Evolutionary conservation across 306 rosid species (phyloP).

Genomic region (Glycine soja): DNA sequence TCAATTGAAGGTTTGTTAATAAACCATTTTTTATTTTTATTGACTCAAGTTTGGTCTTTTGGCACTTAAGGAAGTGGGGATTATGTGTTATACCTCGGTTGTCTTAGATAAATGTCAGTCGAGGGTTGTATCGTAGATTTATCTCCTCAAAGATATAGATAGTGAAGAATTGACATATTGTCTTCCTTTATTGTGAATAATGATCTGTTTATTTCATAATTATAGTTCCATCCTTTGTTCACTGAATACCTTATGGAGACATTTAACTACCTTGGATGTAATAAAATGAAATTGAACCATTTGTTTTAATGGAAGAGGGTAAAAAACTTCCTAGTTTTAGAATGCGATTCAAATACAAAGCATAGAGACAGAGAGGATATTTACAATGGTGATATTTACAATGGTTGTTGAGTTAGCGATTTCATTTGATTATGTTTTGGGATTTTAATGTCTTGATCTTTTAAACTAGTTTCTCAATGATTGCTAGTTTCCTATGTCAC

Average conservation of each 20-base stretch:
- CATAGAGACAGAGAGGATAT: not conserved
- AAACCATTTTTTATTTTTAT: too few relatives aligned
- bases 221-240: not conserved
- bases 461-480: slow-evolving; percentile 10
- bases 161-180: not conserved
- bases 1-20: too few relatives aligned
- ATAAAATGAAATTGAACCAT: slow-evolving; percentile 18
- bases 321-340: slow-evolving; percentile 19
- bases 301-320: not conserved
- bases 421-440: slow-evolving; percentile 20
- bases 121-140: too few relatives aligned
- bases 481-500: slow-evolving; percentile 26
- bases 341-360: not conserved
- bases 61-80: too few relatives aligned
- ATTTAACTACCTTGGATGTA: slow-evolving; percentile 24
- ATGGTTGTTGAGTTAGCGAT: slow-evolving; percentile 45
- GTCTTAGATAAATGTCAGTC: too few relatives aligned
- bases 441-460: slow-evolving; percentile 23
- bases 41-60: too few relatives aligned
- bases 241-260: slow-evolving; percentile 2
- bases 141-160: too few relatives aligned
- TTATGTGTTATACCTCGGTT: too few relatives aligned
- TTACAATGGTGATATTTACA: not conserved
- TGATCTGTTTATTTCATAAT: slow-evolving; percentile 15
- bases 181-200: not conserved